Evolutionary conservation across 345 rosid species (phyloP).

Genomic region (Eucalyptus polybractea): DNA sequence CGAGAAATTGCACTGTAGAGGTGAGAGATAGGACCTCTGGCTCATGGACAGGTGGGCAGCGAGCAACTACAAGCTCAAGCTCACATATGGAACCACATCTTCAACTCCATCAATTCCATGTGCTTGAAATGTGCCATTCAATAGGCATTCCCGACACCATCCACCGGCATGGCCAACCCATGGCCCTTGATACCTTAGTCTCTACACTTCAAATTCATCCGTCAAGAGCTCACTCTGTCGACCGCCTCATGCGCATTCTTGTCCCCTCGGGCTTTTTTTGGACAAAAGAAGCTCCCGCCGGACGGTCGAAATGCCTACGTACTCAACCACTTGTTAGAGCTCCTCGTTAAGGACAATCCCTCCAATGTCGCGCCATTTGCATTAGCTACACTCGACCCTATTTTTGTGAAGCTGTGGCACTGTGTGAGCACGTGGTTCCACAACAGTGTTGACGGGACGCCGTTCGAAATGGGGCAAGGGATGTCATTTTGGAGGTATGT

Average conservation of each 20-base stretch:
- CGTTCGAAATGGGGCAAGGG: not conserved
- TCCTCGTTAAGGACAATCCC: slow-evolving; percentile 7
- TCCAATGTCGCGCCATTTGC: not conserved
- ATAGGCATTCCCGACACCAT: not conserved
- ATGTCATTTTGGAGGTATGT: not conserved
- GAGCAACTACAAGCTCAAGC: slow-evolving; percentile 7
- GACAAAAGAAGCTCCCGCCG: not conserved
- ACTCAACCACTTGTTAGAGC: not conserved
- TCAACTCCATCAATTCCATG: slow-evolving; percentile 8
- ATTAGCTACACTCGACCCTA: slow-evolving; percentile 1
- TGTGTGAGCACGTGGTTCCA: slow-evolving; percentile 9
- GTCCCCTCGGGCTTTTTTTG: slow-evolving; percentile 16
- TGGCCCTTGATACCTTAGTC: slow-evolving; percentile 8
- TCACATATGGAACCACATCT: slow-evolving; percentile 8
- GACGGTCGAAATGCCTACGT: not conserved
- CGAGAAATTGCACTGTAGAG: not conserved
- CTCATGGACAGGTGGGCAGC: not conserved
- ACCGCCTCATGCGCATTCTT: slow-evolving; percentile 15
- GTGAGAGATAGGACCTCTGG: not conserved
- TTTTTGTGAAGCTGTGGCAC: not conserved
- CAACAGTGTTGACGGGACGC: not conserved
- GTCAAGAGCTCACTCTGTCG: not conserved
- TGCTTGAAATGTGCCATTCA: slow-evolving; percentile 22
- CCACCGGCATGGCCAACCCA: slow-evolving; percentile 20
- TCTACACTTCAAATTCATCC: not conserved